phyloP scores from a whole-genome alignment of 176 grass and related monocot genomes.

The Zoysia japonica region DNA sequence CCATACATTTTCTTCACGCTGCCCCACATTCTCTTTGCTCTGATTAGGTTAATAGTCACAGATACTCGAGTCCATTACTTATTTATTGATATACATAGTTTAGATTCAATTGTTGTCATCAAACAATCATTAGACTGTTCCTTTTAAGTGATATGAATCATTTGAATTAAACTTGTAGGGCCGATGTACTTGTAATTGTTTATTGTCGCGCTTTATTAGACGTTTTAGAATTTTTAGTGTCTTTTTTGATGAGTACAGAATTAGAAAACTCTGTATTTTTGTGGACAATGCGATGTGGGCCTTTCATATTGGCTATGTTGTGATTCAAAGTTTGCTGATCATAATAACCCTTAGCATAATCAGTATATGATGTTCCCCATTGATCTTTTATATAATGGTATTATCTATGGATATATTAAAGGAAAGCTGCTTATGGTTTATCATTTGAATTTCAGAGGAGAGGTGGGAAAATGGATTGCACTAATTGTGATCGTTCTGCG shows the following conservation, averaged over 20 bases:
- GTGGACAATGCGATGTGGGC: neutral
- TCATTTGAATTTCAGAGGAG: constrained; percentile 61
- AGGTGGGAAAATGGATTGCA: constrained; percentile 81
- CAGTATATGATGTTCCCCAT: neutral
- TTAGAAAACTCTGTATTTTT: neutral
- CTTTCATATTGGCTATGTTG: neutral
- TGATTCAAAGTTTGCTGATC: neutral
- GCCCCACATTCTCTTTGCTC: constrained; percentile 59
- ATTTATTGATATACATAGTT: neutral
- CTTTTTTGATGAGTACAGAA: neutral
- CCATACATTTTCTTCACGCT: constrained; percentile 94
- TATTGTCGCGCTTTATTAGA: neutral
- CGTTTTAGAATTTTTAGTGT: neutral
- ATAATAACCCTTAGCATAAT: neutral
- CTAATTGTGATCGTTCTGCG: constrained; percentile 72
- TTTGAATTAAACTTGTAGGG: neutral
- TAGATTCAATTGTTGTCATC: neutral
- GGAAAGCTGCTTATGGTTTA: neutral
- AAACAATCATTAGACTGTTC: neutral
- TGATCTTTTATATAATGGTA: neutral
- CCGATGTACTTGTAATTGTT: neutral
- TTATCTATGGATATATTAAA: constrained; percentile 4
- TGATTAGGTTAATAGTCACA: constrained; percentile 46
- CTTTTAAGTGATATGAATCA: neutral
- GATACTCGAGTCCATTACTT: neutral